These are phyloP conservation scores for Penicillium sp. DNA, from an alignment of 2,329 filamentous ascomycete genomes.

Conservation along the genomic window DNA sequence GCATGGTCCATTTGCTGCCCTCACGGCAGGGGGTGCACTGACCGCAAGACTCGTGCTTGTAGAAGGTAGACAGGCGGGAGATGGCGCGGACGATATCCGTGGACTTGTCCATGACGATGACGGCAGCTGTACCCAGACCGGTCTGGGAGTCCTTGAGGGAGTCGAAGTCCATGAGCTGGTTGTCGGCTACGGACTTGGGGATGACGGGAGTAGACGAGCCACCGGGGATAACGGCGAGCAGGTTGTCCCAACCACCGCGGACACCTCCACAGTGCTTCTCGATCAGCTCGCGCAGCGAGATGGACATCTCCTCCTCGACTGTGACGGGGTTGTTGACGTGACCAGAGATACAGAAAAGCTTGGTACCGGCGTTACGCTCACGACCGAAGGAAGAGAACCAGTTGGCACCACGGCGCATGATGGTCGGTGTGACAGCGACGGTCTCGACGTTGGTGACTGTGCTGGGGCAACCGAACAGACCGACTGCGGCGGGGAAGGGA, in stretches of 20 bases:
- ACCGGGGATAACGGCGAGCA: constrained; percentile 91
- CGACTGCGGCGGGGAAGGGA: constrained; percentile 94
- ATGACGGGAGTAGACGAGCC: constrained; percentile 96
- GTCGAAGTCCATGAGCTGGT: constrained; percentile 99
- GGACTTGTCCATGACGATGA: constrained; percentile 99
- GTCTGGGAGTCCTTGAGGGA: constrained; percentile 96
- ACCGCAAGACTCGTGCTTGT: constrained; percentile 96
- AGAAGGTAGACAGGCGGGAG: constrained; percentile 89
- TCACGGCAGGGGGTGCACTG: constrained; percentile 99
- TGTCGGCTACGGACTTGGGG: constrained; percentile 84
- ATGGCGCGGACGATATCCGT: constrained; percentile 95
- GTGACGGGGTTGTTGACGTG: constrained; percentile 98
- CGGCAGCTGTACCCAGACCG: constrained; percentile 92
- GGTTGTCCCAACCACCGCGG: constrained; percentile 94
- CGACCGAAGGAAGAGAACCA: constrained; percentile 96
- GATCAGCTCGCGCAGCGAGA: constrained; percentile 91
- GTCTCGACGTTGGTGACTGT: constrained; percentile 99
- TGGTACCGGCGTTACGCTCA: constrained; percentile 94
- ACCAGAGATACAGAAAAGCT: constrained; percentile 97
- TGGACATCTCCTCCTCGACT: constrained; percentile 99
- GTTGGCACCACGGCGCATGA: constrained; percentile 82
- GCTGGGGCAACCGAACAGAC: constrained; percentile 95
- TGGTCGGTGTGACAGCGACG: constrained; percentile 90
- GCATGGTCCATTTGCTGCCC: constrained; percentile 97
- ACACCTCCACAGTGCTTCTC: constrained; percentile 98